Conservation (phyloP, 225 moss, liverwort and hornwort species). For the Ulota crispa region DNA sequence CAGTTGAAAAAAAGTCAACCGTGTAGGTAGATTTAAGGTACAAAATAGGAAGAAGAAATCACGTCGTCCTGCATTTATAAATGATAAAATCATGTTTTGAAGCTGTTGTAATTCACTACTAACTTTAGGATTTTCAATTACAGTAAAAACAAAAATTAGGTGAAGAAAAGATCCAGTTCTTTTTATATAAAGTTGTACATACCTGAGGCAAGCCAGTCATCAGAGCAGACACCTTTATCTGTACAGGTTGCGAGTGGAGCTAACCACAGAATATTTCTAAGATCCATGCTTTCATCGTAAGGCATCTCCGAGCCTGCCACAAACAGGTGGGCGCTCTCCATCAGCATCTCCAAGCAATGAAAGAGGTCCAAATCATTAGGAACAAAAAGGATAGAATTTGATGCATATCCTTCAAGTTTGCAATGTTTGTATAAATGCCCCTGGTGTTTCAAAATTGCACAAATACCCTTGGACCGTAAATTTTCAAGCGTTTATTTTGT, state of each 20-base stretch:
- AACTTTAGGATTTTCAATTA: not conserved
- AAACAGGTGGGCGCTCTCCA: conserved; percentile 13
- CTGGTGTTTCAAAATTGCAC: no score
- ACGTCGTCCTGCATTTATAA: not conserved
- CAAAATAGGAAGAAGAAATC: not conserved
- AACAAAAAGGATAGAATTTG: no score
- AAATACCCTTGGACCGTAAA: no score
- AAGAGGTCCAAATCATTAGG: not conserved
- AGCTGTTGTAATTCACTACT: not conserved
- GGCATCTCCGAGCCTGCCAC: conserved; percentile 66
- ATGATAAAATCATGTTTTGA: not conserved
- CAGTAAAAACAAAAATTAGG: no score
- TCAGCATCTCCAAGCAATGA: conserved; percentile 1
- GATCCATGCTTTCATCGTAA: conserved; percentile 73
- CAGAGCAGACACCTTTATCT: conserved; percentile 55
- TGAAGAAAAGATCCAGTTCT: no score
- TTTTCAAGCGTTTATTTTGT: no score
- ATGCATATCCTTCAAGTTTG: no score
- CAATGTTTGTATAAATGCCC: no score
- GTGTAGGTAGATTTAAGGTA: not conserved
- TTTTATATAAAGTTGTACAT: not conserved
- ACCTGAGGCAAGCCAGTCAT: conserved; percentile 89
- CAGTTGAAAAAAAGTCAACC: not conserved
- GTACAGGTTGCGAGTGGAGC: conserved; percentile 83
- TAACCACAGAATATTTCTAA: conserved; percentile 87